Base-by-base conservation (phyloP, 768 basidiomycete species). In the Phanerochaete sordida region DNA sequence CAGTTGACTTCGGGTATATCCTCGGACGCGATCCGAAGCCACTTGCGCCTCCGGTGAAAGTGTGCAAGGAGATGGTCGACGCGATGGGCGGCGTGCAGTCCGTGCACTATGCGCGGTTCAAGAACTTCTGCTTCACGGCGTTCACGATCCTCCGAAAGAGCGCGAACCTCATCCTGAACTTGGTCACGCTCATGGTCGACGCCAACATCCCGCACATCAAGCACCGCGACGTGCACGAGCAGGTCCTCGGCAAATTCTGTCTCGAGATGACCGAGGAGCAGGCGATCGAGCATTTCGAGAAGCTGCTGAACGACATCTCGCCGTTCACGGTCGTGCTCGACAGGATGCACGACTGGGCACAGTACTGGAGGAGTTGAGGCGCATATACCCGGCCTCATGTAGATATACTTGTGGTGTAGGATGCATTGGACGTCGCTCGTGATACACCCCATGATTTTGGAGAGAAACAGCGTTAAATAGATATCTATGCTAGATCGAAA, bases 11-110 rank as follows among this genome's bases (percentile, higher is more conserved):
- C 69, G 96, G 97, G 1, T 99, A 98, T 73, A 98, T 98, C 66
- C 82, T 98, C 15, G 97, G 97, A 2, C 88, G 95, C 2, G 97
- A 98, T 70, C 97, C 97, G 0, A 98, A 99, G 69, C 93, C 95
- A 0, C 96, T 95, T 70, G 95, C 97, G 1, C 97, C 97, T 6
- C 92, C 95, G 13, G 95, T 98, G 65, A 99, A 99, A 72, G 91
- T 99, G 43, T 98, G 95, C 75, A 95, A 96, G 69, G 97, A 98
- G 71, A 99, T 98, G 97, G 93, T 98, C 0, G 97, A 99, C 70
- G 96, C 92, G 12, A 96, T 99, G 95, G 97, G 97, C n/a, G 96
- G 97, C 12, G 87, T 92, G 1, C 85, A 91, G 68, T 96, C 95
- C 6, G 84, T 90, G n/a, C 96, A 98, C 71, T 98, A 98, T 73